These are phyloP conservation scores for Trichoderma sp. DNA, from an alignment of 2,329 filamentous ascomycete species.

Conservation along the genomic window DNA sequence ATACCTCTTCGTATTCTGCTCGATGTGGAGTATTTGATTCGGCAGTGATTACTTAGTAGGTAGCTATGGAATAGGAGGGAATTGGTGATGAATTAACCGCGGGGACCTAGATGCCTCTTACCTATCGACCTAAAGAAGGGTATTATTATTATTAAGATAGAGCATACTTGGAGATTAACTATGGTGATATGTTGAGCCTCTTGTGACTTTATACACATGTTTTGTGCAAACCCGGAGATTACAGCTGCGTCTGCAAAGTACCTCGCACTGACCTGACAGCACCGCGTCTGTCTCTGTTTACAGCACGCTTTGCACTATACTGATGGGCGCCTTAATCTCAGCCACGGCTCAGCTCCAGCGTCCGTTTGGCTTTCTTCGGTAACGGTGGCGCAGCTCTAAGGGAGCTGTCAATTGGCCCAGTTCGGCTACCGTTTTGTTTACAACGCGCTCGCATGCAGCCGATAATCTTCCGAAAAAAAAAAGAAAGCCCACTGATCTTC, in stretches of 20 bases:
- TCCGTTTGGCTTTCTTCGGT: not conserved
- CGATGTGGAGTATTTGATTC: not conserved
- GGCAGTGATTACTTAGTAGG: not conserved
- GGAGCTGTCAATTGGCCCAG: not conserved
- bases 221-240: not conserved
- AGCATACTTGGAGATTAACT: not conserved
- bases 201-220: not conserved
- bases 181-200: not conserved
- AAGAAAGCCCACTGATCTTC: not conserved
- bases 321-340: not conserved
- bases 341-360: not conserved
- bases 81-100: not conserved
- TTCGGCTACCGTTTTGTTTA: constrained; percentile 9
- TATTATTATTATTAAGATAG: not conserved
- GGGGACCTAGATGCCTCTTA: not conserved
- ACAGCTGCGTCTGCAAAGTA: not conserved
- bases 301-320: not conserved
- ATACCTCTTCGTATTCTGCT: not conserved
- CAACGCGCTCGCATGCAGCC: not conserved
- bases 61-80: not conserved
- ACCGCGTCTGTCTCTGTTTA: not conserved
- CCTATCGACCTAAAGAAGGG: not conserved
- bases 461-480: constrained; percentile 1
- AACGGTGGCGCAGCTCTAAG: not conserved
- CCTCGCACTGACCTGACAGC: not conserved